These are phyloP conservation scores for Pichia sorboxylosa DNA, from an alignment of 1,139 yeast species.

Conservation along the genomic window DNA sequence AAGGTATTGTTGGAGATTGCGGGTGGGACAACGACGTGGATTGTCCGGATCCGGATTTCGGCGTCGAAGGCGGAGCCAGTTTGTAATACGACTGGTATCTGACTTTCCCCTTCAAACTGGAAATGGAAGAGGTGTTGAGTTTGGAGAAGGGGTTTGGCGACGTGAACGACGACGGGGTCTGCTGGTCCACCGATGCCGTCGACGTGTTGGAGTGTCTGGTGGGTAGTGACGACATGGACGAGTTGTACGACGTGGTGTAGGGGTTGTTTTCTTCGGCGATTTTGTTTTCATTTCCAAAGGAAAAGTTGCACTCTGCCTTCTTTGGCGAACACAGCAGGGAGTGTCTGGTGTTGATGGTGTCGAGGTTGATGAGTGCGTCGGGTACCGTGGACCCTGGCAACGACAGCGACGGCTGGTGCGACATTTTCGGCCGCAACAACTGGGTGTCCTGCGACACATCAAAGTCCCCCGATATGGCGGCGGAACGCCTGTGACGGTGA, in stretches of 20 bases:
- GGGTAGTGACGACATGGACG: constrained; percentile 2
- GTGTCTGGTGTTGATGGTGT: constrained; percentile 21
- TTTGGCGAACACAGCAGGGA: constrained; percentile 21
- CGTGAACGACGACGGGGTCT: constrained; percentile 14
- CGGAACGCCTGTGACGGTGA: constrained; percentile 59
- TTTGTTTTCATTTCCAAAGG: constrained; percentile 22
- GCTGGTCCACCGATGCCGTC: constrained; percentile 12
- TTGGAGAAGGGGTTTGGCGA: constrained; percentile 10
- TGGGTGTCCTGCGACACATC: constrained; percentile 26
- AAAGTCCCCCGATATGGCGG: constrained; percentile 66
- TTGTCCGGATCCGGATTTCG: constrained; percentile 3
- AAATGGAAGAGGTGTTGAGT: constrained; percentile 16
- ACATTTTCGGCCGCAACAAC: constrained; percentile 5
- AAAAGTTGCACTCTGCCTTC: constrained; percentile 18
- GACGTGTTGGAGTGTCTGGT: constrained; percentile 2
- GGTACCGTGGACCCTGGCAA: constrained; percentile 16
- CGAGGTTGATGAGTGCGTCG: constrained; percentile 24
- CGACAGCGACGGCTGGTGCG: constrained; percentile 5
- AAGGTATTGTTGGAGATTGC: constrained; percentile 17
- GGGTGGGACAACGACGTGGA: background rate
- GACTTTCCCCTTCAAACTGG: constrained; percentile 20
- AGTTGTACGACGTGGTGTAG: no score
- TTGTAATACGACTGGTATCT: constrained; percentile 23
- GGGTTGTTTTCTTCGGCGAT: no score
- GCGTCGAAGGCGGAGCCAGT: constrained; percentile 10